These are phyloP conservation scores for Colletotrichum tanaceti DNA, from an alignment of 2,329 filamentous ascomycete genomes.

Conservation along the genomic window DNA sequence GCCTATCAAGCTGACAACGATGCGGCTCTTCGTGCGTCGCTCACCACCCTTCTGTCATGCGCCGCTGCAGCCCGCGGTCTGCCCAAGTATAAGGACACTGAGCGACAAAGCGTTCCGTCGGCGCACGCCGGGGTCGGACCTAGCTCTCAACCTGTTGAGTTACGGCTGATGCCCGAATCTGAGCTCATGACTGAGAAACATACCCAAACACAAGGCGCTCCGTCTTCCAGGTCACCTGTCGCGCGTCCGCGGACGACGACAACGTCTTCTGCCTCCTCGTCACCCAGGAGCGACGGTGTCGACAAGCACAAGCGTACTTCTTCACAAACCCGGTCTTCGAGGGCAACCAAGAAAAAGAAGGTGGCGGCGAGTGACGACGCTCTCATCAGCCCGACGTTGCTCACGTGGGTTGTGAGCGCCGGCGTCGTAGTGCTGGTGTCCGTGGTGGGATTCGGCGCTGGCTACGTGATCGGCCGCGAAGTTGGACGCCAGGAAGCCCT, in stretches of 20 bases:
- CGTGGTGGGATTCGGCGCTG: constrained; percentile 76
- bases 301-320: constrained; percentile 65
- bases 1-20: constrained; percentile 89
- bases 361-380: constrained; percentile 53
- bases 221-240: constrained; percentile 46
- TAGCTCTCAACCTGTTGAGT: constrained; percentile 66
- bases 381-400: constrained; percentile 67
- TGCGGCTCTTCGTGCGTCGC: constrained; percentile 87
- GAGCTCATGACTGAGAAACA: constrained; percentile 61
- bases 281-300: constrained; percentile 41
- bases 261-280: constrained; percentile 40
- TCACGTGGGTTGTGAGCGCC: constrained; percentile 74
- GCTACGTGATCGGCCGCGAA: constrained; percentile 75
- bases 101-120: constrained; percentile 46
- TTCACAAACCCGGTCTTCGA: constrained; percentile 49
- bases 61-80: constrained; percentile 88
- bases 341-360: constrained; percentile 71
- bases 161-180: constrained; percentile 70
- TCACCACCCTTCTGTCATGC: constrained; percentile 96
- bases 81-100: constrained; percentile 70
- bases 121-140: constrained; percentile 55
- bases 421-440: constrained; percentile 76
- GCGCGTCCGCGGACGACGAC: constrained; percentile 44
- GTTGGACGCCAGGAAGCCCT: constrained; percentile 71
- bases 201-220: constrained; percentile 41